Evolutionary conservation across 2,329 filamentous ascomycete species (phyloP), one percentile per base, ranked within the genome.

Genomic region (Fusarium multiceps): DNA sequence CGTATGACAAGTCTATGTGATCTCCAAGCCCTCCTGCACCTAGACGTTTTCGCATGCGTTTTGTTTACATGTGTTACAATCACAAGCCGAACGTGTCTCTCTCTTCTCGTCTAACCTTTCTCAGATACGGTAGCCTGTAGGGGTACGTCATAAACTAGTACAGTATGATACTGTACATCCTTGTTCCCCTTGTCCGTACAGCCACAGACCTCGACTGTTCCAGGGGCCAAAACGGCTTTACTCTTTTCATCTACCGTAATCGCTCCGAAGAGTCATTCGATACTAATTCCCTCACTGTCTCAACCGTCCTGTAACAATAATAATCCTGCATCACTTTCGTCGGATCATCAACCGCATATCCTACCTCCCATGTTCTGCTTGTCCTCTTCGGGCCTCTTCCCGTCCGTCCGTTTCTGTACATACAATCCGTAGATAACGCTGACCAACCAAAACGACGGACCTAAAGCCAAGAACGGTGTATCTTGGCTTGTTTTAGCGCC

Each of bases 61-160:
- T 37, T 37, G 5, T 37, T 37, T 37, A 37, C 34, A 20, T 55
- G 18, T 48, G 16, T 48, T 43, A 30, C 21, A 67, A 28, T 64
- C 58, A 59, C 55, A 59, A 59, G 59, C 45, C 42, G 45, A 21
- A 18, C 28, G 12, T 28, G 25, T 27, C 25, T 27, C 25, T 27
- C 25, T 27, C 27, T 28, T 30, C 28, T 30, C 28, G 28, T 30
- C 28, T 30, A 30, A 30, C 28, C 28, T 30, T 30, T 30, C 28
- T 30, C 28, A 30, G 28, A 30, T 30, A 30, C 28, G 28, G 28
- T 30, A 13, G 16, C 16, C 32, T 34, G 32, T 34, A 18, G 34
- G 16, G 18, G 10, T 69, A 71, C 68, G 68, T 71, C 68, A 71
- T 71, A 63, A 46, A 32, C 58, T 43, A 43, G 21, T 25, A 25